phyloP scores from a whole-genome alignment of 1,139 yeast species.

The Lodderomyces pseudojiufengensis region DNA sequence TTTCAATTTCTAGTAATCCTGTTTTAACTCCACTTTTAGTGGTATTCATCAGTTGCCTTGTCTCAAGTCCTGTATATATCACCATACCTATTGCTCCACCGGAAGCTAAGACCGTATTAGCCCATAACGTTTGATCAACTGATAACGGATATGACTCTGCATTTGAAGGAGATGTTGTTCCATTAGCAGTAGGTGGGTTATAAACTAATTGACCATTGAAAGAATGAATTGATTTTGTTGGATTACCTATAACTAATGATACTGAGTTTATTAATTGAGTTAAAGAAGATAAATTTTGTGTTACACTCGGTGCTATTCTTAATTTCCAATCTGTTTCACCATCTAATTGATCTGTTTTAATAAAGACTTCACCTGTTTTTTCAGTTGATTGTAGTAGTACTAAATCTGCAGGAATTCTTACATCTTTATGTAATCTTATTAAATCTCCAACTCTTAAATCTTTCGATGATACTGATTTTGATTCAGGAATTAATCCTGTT shows the following conservation, averaged over 20 bases:
- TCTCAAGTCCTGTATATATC: slow-evolving; percentile 86
- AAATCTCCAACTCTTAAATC: slow-evolving; percentile 83
- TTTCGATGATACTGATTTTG: slow-evolving; percentile 50
- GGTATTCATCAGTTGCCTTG: slow-evolving; percentile 93
- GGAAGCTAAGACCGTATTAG: slow-evolving; percentile 93
- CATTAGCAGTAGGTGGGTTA: slow-evolving; percentile 25
- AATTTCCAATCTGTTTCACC: slow-evolving; percentile 99
- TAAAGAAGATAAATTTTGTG: slow-evolving; percentile 55
- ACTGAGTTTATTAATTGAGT: slow-evolving; percentile 34
- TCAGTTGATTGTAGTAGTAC: slow-evolving; percentile 82
- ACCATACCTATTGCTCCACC: slow-evolving; percentile 88
- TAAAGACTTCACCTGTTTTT: slow-evolving; percentile 79
- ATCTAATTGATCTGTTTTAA: slow-evolving; percentile 95
- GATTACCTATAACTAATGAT: slow-evolving; percentile 65
- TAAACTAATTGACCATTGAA: slow-evolving; percentile 71
- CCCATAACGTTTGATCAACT: slow-evolving; percentile 95
- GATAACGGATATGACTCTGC: slow-evolving; percentile 63
- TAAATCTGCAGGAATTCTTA: slow-evolving; percentile 91
- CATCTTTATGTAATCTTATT: slow-evolving; percentile 76
- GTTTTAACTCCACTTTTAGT: slow-evolving; percentile 86
- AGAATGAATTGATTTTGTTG: slow-evolving; percentile 77
- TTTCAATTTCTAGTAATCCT: slow-evolving; percentile 86
- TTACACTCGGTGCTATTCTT: slow-evolving; percentile 67
- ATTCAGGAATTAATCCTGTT: slow-evolving; percentile 24
- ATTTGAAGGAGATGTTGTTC: slow-evolving; percentile 17